phyloP scores from a whole-genome alignment of 257 asterid genomes.

The Nicotiana tabacum region DNA sequence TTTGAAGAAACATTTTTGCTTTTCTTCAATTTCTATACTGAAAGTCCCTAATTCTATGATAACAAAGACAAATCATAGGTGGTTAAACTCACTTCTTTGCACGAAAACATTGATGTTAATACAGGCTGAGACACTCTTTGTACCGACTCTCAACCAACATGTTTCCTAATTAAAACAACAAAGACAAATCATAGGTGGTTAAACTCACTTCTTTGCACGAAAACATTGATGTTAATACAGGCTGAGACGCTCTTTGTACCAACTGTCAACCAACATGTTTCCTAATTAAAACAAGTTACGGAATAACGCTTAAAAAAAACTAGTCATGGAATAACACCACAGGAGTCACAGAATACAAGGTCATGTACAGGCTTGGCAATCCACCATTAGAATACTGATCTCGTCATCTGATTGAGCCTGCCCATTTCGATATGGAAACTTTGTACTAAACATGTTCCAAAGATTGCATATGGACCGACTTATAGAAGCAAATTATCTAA shows the following conservation, averaged over 20 bases:
- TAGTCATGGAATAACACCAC: not conserved
- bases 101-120: not conserved
- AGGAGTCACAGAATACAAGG: not conserved
- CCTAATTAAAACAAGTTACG: not conserved
- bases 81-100: not conserved
- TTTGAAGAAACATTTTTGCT: not conserved
- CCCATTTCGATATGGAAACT: not conserved
- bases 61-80: not conserved
- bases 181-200: not conserved
- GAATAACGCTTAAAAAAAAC: not conserved
- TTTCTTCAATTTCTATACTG: not conserved
- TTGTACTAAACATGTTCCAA: not conserved
- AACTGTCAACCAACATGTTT: not conserved
- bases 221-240: not conserved
- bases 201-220: not conserved
- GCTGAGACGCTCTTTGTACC: not conserved
- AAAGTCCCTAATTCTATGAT: not conserved
- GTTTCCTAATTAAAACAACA: not conserved
- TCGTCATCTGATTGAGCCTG: not conserved
- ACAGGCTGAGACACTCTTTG: not conserved
- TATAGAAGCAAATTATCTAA: not conserved
- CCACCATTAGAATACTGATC: not conserved
- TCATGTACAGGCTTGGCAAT: not conserved
- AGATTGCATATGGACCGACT: not conserved
- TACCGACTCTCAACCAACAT: not conserved